phyloP scores from a whole-genome alignment of 768 basidiomycete species.

The Auricularia cornea region DNA sequence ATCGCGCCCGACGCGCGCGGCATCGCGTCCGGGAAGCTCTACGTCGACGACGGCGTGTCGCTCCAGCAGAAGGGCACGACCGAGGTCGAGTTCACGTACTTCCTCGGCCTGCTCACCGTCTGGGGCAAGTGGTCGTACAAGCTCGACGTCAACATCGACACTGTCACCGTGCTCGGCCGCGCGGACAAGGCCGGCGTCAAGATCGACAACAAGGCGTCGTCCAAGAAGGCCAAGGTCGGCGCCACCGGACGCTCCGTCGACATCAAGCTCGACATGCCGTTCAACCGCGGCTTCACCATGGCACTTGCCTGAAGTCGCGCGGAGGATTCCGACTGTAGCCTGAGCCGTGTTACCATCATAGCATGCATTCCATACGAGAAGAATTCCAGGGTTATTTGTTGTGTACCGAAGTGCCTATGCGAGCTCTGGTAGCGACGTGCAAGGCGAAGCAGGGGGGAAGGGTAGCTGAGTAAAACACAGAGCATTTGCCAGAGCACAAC shows the following conservation, averaged over 20 bases:
- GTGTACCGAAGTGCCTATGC: too few relatives aligned
- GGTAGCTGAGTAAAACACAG: too few relatives aligned
- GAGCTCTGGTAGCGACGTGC: too few relatives aligned
- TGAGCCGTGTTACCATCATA: too few relatives aligned
- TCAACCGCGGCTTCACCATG: conserved; percentile 29
- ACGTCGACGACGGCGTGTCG: conserved; percentile 59
- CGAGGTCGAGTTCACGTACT: conserved; percentile 21
- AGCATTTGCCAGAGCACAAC: too few relatives aligned
- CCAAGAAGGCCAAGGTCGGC: conserved; percentile 27
- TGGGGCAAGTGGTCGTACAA: conserved; percentile 22
- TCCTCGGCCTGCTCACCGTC: conserved; percentile 19
- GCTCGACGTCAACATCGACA: conserved; percentile 22
- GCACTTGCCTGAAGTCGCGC: conserved; percentile 5
- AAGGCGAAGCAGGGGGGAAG: too few relatives aligned
- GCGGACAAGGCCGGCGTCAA: conserved; percentile 10
- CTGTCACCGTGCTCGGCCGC: conserved; percentile 25
- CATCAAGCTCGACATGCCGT: conserved; percentile 31
- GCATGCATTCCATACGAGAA: too few relatives aligned
- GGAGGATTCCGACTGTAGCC: conserved; percentile 5
- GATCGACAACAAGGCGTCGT: neutral
- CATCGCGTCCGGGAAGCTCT: conserved; percentile 43
- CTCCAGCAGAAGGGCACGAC: conserved; percentile 23
- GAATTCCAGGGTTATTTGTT: too few relatives aligned
- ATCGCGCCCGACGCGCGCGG: conserved; percentile 50
- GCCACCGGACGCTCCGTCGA: conserved; percentile 33